These are phyloP conservation scores for Teratosphaeria pseudoeucalypti DNA, from an alignment of 2,329 filamentous ascomycete species.

Conservation along the genomic window DNA sequence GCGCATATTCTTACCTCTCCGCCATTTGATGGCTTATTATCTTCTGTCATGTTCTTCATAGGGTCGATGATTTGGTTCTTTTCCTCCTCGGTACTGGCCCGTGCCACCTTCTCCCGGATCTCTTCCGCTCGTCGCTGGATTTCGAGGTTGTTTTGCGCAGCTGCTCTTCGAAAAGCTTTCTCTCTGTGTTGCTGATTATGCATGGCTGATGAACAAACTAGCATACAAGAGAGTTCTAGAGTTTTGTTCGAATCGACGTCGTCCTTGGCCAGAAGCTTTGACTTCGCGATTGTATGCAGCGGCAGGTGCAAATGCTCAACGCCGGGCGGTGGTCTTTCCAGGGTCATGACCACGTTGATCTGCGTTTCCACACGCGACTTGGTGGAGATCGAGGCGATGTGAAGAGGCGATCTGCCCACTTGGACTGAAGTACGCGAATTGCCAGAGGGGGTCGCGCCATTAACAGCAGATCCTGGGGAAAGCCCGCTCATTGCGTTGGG, in stretches of 20 bases:
- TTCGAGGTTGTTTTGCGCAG: conserved; percentile 32
- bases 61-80: conserved; percentile 28
- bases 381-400: conserved; percentile 28
- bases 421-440: conserved; percentile 4
- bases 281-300: conserved; percentile 84
- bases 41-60: conserved; percentile 44
- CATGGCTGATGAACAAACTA: conserved; percentile 92
- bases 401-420: conserved; percentile 22
- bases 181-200: conserved; percentile 55
- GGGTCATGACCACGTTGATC: conserved; percentile 73
- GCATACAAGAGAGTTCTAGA: conserved; percentile 65
- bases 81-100: conserved; percentile 28
- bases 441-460: conserved; percentile 16
- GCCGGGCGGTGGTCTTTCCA: conserved; percentile 64
- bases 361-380: conserved; percentile 96
- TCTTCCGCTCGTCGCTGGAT: conserved; percentile 34
- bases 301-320: conserved; percentile 78
- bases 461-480: conserved; percentile 26
- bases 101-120: conserved; percentile 19
- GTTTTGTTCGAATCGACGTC: conserved; percentile 60
- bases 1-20: conserved; percentile 88
- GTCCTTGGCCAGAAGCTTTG: conserved; percentile 74
- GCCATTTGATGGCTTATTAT: conserved; percentile 69
- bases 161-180: conserved; percentile 56
- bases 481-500: conserved; percentile 20